phyloP scores from a whole-genome alignment of 208 protist genomes.

The Acanthamoeba triangularis region DNA sequence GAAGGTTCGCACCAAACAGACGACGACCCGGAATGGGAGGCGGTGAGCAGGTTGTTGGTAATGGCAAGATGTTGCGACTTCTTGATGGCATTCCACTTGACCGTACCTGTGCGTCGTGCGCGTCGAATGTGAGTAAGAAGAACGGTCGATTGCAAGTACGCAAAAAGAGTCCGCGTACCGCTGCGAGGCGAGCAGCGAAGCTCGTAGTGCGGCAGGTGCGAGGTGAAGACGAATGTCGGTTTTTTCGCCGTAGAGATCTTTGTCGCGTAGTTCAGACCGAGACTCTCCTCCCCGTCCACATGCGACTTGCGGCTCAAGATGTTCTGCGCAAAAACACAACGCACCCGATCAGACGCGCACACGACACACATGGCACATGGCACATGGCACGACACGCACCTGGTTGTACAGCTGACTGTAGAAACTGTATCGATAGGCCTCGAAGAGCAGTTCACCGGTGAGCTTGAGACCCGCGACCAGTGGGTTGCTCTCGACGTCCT shows the following conservation, averaged over 20 bases:
- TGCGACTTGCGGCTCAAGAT: background rate
- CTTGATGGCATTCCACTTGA: conserved; percentile 1
- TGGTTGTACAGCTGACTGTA: conserved; percentile 46
- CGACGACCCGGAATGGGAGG: background rate
- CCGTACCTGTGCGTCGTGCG: background rate
- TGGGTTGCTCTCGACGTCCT: background rate
- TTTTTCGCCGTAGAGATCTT: background rate
- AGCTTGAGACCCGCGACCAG: background rate
- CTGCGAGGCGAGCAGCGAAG: background rate
- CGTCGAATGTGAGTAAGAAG: background rate
- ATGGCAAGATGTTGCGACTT: background rate
- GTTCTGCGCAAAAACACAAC: no score
- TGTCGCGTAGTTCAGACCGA: no score
- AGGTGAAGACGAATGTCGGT: background rate
- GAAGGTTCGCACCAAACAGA: background rate
- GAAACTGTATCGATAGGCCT: conserved; percentile 55
- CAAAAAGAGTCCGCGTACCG: background rate
- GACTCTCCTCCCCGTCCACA: background rate
- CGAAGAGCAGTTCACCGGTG: background rate
- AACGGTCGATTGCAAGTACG: background rate
- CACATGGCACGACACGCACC: background rate
- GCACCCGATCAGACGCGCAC: background rate
- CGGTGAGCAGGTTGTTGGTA: background rate
- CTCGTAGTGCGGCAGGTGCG: background rate
- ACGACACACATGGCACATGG: background rate